Percentiles rank a stretch among this genome's conserved stretches.
phyloP scores from a whole-genome alignment of 352 stramenopile species.

The Stramenopiles sp. region DNA sequence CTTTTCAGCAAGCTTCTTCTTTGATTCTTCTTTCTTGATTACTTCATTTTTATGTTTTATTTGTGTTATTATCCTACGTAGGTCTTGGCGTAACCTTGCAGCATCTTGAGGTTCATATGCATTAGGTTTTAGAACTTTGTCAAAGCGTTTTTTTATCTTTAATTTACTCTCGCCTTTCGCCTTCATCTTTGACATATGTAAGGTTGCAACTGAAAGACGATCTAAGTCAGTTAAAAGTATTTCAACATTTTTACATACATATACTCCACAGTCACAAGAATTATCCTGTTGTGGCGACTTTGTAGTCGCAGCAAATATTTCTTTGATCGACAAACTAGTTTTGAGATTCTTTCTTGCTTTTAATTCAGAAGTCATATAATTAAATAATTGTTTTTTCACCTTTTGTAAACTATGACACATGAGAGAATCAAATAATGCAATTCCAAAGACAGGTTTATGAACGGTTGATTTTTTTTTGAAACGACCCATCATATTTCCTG shows the following conservation, averaged over 20 bases:
- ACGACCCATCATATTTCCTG: not conserved
- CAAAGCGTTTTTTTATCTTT: too few relatives aligned
- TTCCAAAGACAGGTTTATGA: not conserved
- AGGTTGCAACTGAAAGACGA: too few relatives aligned
- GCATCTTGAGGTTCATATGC: too few relatives aligned
- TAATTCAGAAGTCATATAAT: slow-evolving; percentile 7
- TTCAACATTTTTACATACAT: slow-evolving; percentile 6
- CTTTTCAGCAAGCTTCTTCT: too few relatives aligned
- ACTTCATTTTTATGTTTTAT: too few relatives aligned
- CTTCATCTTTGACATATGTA: too few relatives aligned
- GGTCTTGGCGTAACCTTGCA: too few relatives aligned
- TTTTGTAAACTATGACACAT: not conserved
- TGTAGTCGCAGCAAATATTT: not conserved
- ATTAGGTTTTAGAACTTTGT: too few relatives aligned
- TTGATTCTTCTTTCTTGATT: too few relatives aligned
- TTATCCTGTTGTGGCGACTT: slow-evolving; percentile 2
- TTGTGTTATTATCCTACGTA: too few relatives aligned
- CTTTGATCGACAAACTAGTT: not conserved
- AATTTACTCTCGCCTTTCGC: too few relatives aligned
- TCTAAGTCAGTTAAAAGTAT: not conserved
- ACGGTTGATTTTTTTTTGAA: not conserved
- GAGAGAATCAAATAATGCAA: slow-evolving; percentile 1
- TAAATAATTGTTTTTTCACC: not conserved
- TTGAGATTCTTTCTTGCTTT: not conserved
- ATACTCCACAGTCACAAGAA: slow-evolving; percentile 10